Base-by-base conservation (phyloP, 768 basidiomycete species). In the Leccinum disarticulatum region DNA sequence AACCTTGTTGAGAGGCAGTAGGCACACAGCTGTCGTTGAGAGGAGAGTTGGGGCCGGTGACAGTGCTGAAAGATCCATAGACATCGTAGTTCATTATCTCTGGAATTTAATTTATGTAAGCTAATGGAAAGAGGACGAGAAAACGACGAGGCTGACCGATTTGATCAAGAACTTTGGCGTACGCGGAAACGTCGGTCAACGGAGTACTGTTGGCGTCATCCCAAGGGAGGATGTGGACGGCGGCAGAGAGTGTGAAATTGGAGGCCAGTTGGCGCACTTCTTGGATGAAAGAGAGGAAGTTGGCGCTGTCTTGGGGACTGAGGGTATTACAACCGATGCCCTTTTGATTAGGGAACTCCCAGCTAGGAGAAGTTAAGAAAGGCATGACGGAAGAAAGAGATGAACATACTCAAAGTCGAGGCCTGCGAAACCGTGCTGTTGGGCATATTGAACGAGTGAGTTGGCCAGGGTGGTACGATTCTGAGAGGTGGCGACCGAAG, bases 41-140 rank as follows among this genome's bases (percentile, higher is more conserved):
- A 6, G 95, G 94, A 2, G 95, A 87, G 72, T 92, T 93, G 14
- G 95, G 85, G 1, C 93, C 93, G 52, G 83, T 79, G 62, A 86
- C 72, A 62, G 77, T 71, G 58, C 80, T 78, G 70, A 80, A 81
- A 25, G 79, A 76, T 17, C 86, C 84, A 65, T 76, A 80, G 55
- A 88, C 72, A 64, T 89, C 88, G 73, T 90, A 90, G 71, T 84
- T 86, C 88, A 90, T 90, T 54, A 87, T 75, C 57, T 75, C 83
- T 79, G 68, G 25, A 25, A 25, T 25, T 25, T 75, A 79, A 74
- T 82, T 22, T 9, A 46, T 15, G 48, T 74, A 14, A 73, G 61
- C 7, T 17, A 8, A 14, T 31, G 51, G 2, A 22, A 28, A 6
- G 2, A 7, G 0, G 0, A 3, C 0, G 17, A 28, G 4, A 22